Conservation (phyloP, 257 asterid species). For the Apocynum venetum region DNA sequence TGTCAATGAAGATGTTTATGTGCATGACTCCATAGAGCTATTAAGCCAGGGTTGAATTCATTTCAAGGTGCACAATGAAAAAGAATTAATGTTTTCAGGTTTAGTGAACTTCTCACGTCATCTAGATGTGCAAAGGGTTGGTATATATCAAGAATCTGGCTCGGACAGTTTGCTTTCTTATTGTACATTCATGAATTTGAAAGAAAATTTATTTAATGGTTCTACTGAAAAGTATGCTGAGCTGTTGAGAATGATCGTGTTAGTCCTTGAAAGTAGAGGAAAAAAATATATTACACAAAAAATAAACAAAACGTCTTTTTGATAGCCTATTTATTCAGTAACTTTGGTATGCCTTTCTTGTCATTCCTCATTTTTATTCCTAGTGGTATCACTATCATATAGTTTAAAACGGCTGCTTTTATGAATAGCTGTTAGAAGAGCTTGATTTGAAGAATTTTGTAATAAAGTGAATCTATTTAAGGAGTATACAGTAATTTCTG, state of each 20-base stretch:
- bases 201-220: conserved; percentile 26
- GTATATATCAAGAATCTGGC: conserved; percentile 41
- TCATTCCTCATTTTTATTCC: neutral
- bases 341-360: neutral
- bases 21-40: conserved; percentile 35
- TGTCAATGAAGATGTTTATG: conserved; percentile 28
- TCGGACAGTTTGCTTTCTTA: conserved; percentile 40
- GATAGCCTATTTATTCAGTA: neutral
- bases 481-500: no score
- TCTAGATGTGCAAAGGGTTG: conserved; percentile 30
- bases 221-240: conserved; percentile 30
- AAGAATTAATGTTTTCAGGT: conserved; percentile 26
- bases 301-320: conserved; percentile 17
- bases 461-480: no score
- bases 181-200: conserved; percentile 35
- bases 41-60: conserved; percentile 28
- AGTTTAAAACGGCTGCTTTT: no score
- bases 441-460: no score
- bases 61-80: conserved; percentile 24
- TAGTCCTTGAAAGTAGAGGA: conserved; percentile 10
- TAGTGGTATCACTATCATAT: neutral
- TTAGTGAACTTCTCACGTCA: conserved; percentile 14
- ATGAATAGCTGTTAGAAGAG: no score
- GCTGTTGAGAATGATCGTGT: conserved; percentile 25
- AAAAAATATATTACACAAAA: conserved; percentile 1